These are phyloP conservation scores for Pyrenula aspistea DNA, from an alignment of 495 filamentous ascomycete genomes.

Conservation along the genomic window DNA sequence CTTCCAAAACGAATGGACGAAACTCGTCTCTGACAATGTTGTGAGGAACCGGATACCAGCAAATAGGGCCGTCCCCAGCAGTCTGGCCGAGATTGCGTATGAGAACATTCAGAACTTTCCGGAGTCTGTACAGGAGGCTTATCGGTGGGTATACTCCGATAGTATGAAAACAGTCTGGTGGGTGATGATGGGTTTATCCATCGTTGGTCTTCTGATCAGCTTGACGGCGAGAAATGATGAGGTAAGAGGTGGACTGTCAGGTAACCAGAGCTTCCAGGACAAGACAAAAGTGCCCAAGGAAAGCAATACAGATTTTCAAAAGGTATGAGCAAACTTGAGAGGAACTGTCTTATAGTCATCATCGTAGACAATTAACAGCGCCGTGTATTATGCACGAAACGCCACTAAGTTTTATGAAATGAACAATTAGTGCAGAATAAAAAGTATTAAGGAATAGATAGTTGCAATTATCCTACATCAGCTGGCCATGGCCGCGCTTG, in stretches of 20 bases:
- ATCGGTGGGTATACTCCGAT: constrained; percentile 42
- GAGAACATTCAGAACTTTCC: constrained; percentile 44
- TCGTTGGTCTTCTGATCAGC: not conserved
- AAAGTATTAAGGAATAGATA: no score
- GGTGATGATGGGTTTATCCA: not conserved
- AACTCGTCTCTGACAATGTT: not conserved
- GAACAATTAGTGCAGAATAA: no score
- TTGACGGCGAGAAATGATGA: not conserved
- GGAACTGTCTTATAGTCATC: not conserved
- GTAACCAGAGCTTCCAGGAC: not conserved
- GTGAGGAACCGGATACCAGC: constrained; percentile 31
- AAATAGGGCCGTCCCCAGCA: constrained; percentile 17
- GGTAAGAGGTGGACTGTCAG: not conserved
- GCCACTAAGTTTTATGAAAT: not conserved
- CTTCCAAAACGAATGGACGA: constrained; percentile 41
- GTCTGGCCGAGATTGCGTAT: constrained; percentile 28
- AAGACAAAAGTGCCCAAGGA: not conserved
- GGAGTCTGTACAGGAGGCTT: constrained; percentile 18
- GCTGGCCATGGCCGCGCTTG: no score
- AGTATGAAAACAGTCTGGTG: constrained; percentile 29
- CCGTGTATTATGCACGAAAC: not conserved
- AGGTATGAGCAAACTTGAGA: not conserved
- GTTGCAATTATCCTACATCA: no score
- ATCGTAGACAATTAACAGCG: not conserved
- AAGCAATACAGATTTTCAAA: not conserved